phyloP scores from a whole-genome alignment of 2,329 filamentous ascomycete genomes.

The Pseudocercospora ulei region DNA sequence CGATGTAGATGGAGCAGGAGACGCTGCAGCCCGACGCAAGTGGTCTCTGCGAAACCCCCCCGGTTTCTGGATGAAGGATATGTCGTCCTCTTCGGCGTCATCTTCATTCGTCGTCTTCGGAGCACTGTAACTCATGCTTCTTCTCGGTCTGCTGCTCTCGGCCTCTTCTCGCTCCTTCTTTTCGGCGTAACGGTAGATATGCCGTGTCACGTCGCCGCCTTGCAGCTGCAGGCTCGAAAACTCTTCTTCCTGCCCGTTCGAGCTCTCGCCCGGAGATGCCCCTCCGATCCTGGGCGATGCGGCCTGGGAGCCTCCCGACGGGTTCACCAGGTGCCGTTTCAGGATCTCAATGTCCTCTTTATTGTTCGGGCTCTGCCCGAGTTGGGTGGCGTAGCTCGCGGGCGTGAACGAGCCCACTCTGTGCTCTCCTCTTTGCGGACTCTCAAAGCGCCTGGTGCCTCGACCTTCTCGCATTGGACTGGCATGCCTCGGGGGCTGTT shows the following conservation, averaged over 20 bases:
- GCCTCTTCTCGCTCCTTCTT: conserved; percentile 64
- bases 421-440: conserved; percentile 44
- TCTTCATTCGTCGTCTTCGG: conserved; percentile 63
- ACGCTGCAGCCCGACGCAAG: conserved; percentile 61
- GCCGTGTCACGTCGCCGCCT: conserved; percentile 85
- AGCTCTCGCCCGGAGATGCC: conserved; percentile 27
- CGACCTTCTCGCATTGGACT: conserved; percentile 51
- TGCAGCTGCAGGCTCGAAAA: conserved; percentile 91
- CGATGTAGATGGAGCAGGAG: conserved; percentile 42
- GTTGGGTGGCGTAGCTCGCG: conserved; percentile 43
- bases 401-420: conserved; percentile 75
- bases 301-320: conserved; percentile 39
- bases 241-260: conserved; percentile 56
- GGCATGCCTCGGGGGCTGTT: conserved; percentile 59
- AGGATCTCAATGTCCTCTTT: conserved; percentile 88
- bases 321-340: conserved; percentile 74
- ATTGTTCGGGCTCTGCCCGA: conserved; percentile 47
- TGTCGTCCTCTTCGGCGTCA: conserved; percentile 64
- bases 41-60: conserved; percentile 91
- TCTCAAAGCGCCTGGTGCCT: conserved; percentile 28
- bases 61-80: conserved; percentile 81
- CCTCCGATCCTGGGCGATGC: conserved; percentile 26
- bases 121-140: conserved; percentile 81
- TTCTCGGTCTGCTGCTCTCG: conserved; percentile 50
- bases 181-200: conserved; percentile 95